Base-by-base conservation (phyloP, 73 alveolate species). In the Uronychia binucleata region DNA sequence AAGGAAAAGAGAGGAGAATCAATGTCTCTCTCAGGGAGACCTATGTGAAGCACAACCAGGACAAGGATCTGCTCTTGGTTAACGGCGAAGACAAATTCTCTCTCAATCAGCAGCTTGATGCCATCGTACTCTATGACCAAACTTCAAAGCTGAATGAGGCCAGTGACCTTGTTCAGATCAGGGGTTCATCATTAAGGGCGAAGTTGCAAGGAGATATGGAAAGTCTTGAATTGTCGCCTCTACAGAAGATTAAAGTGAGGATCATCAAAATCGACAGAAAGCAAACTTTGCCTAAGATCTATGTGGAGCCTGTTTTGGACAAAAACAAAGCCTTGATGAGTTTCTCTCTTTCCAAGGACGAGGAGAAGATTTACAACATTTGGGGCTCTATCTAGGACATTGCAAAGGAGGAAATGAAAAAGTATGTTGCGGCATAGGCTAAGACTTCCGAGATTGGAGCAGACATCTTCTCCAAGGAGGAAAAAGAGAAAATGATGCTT, bases 321-420 rank as follows among this genome's bases (percentile, higher is more conserved):
- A 19, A 81, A 74, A 5, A 67, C 74, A 67, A 75, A n/a, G n/a
- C n/a, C n/a, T n/a, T n/a, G n/a, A n/a, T n/a, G n/a, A n/a, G n/a
- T n/a, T n/a, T n/a, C n/a, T n/a, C n/a, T n/a, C n/a, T n/a, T n/a
- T n/a, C 30, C 31, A 84, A 83, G 78, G 57, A 33, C 14, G 84
- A 83, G 31, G 30, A 74, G 25, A 1, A 75, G 58, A 30, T 74
- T 31, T 83, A 60, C 1, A 83, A 83, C 30, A 8, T 83, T 5
- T 83, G 90, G 90, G 32, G 34, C 27, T 19, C 78, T 14, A 34
- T 83, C 33, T 83, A 83, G 78, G 83, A 83, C 25, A 81, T 58
- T 33, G 81, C 32, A 1, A 8, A 75, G 28, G 86, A 77, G 35
- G 86, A 85, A 77, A 35, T 85, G 5, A 84, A 76, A 30, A 75